Evolutionary conservation across 108 stramenopile genomes (phyloP).

Genomic region (Skeletonema costatum): DNA sequence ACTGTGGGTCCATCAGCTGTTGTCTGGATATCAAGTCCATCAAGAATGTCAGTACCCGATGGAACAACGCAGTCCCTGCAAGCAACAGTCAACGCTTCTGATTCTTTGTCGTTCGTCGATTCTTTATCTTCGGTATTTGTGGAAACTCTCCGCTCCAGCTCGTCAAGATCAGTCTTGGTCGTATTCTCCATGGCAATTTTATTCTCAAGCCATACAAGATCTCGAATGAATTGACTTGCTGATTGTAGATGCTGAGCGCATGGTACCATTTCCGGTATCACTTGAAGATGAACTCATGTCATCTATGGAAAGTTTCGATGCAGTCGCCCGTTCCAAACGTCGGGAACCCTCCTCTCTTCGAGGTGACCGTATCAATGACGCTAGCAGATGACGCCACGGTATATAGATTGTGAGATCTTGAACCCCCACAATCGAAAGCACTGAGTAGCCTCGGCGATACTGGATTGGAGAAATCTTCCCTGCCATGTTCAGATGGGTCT

Average conservation of each 20-base stretch:
- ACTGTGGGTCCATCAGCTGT: slow-evolving; percentile 87
- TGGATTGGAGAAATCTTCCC: background rate
- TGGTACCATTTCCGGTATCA: slow-evolving; percentile 21
- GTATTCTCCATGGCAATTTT: slow-evolving; percentile 64
- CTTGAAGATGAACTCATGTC: slow-evolving; percentile 2
- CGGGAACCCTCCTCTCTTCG: background rate
- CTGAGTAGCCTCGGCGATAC: background rate
- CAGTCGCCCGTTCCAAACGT: background rate
- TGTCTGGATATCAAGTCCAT: slow-evolving; percentile 63
- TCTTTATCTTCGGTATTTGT: slow-evolving; percentile 18
- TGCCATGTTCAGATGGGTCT: background rate
- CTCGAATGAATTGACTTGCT: slow-evolving; percentile 43
- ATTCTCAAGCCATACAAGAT: slow-evolving; percentile 81
- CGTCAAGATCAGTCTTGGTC: slow-evolving; percentile 49
- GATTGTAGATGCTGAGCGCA: slow-evolving; percentile 13
- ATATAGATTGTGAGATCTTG: background rate
- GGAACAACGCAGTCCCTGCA: slow-evolving; percentile 77
- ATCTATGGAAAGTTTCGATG: background rate
- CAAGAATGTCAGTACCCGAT: slow-evolving; percentile 53
- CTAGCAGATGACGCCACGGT: background rate
- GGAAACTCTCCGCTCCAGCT: slow-evolving; percentile 49
- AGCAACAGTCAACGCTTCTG: slow-evolving; percentile 59
- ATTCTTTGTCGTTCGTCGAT: slow-evolving; percentile 34
- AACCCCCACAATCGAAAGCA: background rate
- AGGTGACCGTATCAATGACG: background rate